Base-by-base conservation (phyloP, 1,284 basidiomycete genomes). In the Naganishia sp. region DNA sequence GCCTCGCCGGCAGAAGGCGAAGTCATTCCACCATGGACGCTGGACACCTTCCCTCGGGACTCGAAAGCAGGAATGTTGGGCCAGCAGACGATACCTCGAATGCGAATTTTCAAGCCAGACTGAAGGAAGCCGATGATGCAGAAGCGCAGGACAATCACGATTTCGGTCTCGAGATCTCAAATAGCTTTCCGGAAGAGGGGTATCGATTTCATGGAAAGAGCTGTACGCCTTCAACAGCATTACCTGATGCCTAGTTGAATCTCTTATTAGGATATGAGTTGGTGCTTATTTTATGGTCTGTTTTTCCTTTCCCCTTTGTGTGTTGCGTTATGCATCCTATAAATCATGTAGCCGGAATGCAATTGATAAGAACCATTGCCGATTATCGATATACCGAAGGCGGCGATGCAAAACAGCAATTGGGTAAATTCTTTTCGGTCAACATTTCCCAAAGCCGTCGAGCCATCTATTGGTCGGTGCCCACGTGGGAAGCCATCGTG, bases 401-500 rank as follows among this genome's bases (percentile, higher is more conserved):
- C n/a, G 42, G 61, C 61, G 50, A 25, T 17, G 23, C 57, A 18
- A 39, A 25, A 9, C 61, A 54, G 41, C 50, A 63, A 53, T 42
- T 41, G 13, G 41, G 61, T 21, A 54, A 63, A 31, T 28, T n/a
- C 15, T 63, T 52, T 23, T 50, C 63, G 28, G 49, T 51, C 31
- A 66, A 45, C 41, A 55, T 51, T 50, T 23, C 25, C 11, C 58
- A 61, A 35, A 68, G 60, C 53, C 76, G 76, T 65, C 71, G 79
- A 25, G 49, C 70, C 28, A 72, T 76, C 63, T 80, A 75, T 67
- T 80, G 79, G 79, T 70, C 73, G 49, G 69, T 79, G 13, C 77
- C 78, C 17, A 75, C 77, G 70, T 80, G 79, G 79, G 79, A 80
- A 66, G 69, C 75, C 28, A 72, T 73, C 41, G 75, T 79, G 18